Conservation (phyloP, 805 yeast species). For the Suhomyces xylopsoci region DNA sequence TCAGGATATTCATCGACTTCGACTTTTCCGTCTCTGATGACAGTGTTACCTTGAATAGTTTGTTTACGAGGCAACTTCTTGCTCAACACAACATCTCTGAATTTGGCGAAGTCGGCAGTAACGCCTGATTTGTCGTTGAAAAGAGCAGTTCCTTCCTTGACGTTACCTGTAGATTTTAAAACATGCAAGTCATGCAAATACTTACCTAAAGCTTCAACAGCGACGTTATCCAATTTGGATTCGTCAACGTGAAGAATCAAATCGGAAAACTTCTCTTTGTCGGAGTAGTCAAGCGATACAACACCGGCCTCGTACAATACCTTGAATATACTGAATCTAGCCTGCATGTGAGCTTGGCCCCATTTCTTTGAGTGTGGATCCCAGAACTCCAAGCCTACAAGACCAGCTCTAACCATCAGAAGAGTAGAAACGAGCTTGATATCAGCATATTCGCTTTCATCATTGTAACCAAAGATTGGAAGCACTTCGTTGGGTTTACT, state of each 20-base stretch:
- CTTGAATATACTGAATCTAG: constrained; percentile 81
- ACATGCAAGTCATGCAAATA: constrained; percentile 72
- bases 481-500: constrained; percentile 58
- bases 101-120: constrained; percentile 57
- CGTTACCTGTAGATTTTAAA: constrained; percentile 76
- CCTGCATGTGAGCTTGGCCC: constrained; percentile 97
- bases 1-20: constrained; percentile 72
- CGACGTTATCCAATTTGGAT: constrained; percentile 61
- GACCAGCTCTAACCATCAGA: constrained; percentile 86
- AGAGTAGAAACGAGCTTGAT: constrained; percentile 66
- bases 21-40: constrained; percentile 41
- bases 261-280: constrained; percentile 52
- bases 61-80: constrained; percentile 84
- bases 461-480: constrained; percentile 66
- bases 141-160: constrained; percentile 57
- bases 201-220: constrained; percentile 70
- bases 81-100: constrained; percentile 62
- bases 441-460: constrained; percentile 56
- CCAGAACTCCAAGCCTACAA: constrained; percentile 80
- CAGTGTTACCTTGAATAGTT: constrained; percentile 78
- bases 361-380: constrained; percentile 78
- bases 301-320: constrained; percentile 68
- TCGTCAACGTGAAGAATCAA: constrained; percentile 58
- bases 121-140: constrained; percentile 70
- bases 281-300: constrained; percentile 49